Evolutionary conservation across 2,329 filamentous ascomycete genomes (phyloP).

Genomic region (Blastomyces silverae): DNA sequence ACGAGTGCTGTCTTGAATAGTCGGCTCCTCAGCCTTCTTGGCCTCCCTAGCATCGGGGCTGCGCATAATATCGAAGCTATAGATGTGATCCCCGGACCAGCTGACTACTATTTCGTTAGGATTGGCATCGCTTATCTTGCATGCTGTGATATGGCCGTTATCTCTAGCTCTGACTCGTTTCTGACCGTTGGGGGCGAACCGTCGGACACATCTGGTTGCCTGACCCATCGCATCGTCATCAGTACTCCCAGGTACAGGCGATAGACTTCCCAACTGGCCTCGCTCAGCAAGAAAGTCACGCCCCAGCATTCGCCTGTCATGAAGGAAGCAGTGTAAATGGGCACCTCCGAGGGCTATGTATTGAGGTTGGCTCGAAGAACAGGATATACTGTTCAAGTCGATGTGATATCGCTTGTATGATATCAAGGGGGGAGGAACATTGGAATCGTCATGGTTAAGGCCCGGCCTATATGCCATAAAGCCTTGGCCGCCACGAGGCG

Average conservation of each 20-base stretch:
- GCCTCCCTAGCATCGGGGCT: constrained; percentile 50
- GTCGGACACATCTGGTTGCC: constrained; percentile 59
- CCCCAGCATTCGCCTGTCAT: constrained; percentile 61
- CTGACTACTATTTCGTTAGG: constrained; percentile 62
- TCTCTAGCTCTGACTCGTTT: constrained; percentile 42
- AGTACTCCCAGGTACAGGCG: constrained; percentile 38
- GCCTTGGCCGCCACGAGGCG: constrained; percentile 42
- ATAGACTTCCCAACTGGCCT: constrained; percentile 40
- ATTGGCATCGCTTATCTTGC: constrained; percentile 62
- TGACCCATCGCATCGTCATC: constrained; percentile 52
- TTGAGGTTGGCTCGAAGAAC: constrained; percentile 59
- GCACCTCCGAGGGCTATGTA: constrained; percentile 64
- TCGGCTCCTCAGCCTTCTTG: constrained; percentile 27
- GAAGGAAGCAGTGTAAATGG: constrained; percentile 61
- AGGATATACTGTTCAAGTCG: constrained; percentile 63
- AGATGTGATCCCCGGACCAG: constrained; percentile 61
- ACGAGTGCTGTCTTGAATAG: constrained; percentile 24
- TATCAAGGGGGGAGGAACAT: constrained; percentile 57
- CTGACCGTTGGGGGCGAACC: constrained; percentile 59
- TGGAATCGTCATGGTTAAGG: constrained; percentile 43
- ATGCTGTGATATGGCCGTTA: constrained; percentile 61
- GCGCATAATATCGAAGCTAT: constrained; percentile 58
- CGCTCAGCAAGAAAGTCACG: constrained; percentile 51
- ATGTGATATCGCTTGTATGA: constrained; percentile 58
- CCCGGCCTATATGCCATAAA: constrained; percentile 39